Conservation (phyloP, 805 yeast species). For the Kurtzmaniella cleridarum region DNA sequence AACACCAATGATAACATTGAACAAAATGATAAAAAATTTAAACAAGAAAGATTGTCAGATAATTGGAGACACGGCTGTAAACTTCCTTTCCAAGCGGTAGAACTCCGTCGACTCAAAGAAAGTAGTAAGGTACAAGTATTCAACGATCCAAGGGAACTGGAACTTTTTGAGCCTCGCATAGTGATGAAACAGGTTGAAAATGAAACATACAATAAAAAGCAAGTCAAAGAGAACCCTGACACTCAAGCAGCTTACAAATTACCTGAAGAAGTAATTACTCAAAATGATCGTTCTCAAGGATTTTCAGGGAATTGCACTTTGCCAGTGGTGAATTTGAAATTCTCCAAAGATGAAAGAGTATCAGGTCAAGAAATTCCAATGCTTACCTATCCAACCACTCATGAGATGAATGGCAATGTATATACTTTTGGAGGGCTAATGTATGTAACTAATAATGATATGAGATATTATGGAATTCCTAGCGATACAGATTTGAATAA, state of each 20-base stretch:
- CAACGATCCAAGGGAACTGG: conserved; percentile 10
- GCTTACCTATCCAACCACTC: conserved; percentile 28
- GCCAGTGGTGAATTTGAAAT: conserved; percentile 20
- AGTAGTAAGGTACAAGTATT: conserved; percentile 9
- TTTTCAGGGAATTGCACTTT: conserved; percentile 24
- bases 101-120: conserved; percentile 13
- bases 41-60: background rate
- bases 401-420: conserved; percentile 23
- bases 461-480: conserved; percentile 29
- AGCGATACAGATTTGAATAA: conserved; percentile 18
- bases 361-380: conserved; percentile 16
- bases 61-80: conserved; percentile 26
- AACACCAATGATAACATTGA: background rate
- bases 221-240: background rate
- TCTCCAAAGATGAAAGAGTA: conserved; percentile 10
- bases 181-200: conserved; percentile 16
- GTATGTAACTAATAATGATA: conserved; percentile 11
- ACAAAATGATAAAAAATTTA: background rate
- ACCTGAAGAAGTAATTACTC: conserved; percentile 3
- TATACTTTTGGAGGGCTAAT: conserved; percentile 36
- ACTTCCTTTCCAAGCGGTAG: conserved; percentile 22
- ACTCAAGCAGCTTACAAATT: background rate
- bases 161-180: conserved; percentile 16
- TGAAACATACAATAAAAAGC: background rate
- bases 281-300: conserved; percentile 8